A percentile compares a stretch with the other conserved stretches of the same genome.
Evolutionary conservation across 2,329 filamentous ascomycete genomes (phyloP).

Genomic region (Aspergillus persii): DNA sequence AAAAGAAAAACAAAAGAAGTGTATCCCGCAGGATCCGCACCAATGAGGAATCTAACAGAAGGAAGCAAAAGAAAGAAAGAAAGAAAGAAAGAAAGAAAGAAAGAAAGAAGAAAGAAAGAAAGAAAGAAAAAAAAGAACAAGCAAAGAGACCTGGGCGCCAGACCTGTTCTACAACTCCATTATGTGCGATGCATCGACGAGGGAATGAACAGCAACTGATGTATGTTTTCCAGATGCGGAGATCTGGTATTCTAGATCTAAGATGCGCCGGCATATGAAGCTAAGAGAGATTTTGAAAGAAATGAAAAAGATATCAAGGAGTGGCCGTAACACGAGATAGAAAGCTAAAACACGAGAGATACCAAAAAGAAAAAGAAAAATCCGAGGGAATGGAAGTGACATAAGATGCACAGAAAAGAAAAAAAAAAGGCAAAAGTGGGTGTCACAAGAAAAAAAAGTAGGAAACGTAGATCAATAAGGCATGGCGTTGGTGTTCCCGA

Average conservation of each 20-base stretch:
- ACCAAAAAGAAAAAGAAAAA: neutral
- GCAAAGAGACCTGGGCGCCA: conserved; percentile 18
- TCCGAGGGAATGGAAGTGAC: neutral
- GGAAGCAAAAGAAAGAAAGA: conserved; percentile 2
- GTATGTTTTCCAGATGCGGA: conserved; percentile 1
- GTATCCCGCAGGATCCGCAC: neutral
- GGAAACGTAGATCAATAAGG: conserved; percentile 16
- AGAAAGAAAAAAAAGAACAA: conserved; percentile 6
- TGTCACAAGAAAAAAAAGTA: neutral
- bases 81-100: conserved; percentile 1
- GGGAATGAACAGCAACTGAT: conserved; percentile 3
- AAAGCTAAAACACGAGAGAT: conserved; percentile 1
- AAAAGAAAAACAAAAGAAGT: conserved; percentile 2
- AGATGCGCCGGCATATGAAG: conserved; percentile 2
- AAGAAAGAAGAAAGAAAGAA: conserved; percentile 4
- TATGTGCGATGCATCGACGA: conserved; percentile 25
- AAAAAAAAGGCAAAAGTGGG: neutral
- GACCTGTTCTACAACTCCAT: conserved; percentile 26
- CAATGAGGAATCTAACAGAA: neutral
- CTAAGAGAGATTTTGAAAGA: neutral
- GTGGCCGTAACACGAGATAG: neutral
- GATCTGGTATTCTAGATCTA: conserved; percentile 7
- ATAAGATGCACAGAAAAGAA: neutral
- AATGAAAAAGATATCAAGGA: conserved; percentile 4
- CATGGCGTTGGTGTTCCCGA: conserved; percentile 22